These are phyloP conservation scores for Triglochin maritima DNA, from an alignment of 106 monocot species.

Conservation along the genomic window DNA sequence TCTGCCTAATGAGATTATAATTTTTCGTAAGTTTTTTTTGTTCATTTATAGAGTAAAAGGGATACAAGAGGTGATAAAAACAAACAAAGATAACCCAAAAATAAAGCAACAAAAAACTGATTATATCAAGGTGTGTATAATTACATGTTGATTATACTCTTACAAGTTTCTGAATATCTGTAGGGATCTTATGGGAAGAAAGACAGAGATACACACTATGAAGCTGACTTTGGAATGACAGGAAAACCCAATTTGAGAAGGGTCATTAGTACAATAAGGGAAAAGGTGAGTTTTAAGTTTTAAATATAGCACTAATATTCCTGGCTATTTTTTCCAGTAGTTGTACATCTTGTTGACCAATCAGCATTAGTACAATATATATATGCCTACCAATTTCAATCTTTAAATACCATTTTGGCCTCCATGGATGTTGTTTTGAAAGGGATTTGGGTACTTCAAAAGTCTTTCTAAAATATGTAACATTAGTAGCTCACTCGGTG, in stretches of 20 bases:
- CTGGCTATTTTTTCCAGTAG: background rate
- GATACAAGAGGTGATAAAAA: no score
- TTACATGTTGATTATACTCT: no score
- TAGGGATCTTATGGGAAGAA: no score
- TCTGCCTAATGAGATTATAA: no score
- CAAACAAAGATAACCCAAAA: no score
- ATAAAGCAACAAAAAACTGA: no score
- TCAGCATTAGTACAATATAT: background rate
- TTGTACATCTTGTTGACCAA: background rate
- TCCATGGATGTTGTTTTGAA: background rate
- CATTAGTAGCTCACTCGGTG: background rate
- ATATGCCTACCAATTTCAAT: background rate
- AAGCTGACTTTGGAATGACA: slow-evolving; percentile 3
- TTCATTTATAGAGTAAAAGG: no score
- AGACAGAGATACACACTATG: slow-evolving; percentile 4
- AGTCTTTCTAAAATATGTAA: background rate
- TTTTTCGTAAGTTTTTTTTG: no score
- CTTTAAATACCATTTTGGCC: background rate
- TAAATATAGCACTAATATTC: background rate
- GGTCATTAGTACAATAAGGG: slow-evolving; percentile 54
- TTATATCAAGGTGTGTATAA: no score
- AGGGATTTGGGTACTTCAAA: background rate
- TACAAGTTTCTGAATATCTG: no score
- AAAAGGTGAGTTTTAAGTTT: slow-evolving; percentile 41
- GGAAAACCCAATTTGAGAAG: slow-evolving; percentile 39